Evolutionary conservation across 306 rosid species (phyloP).

Genomic region (Vicia faba): DNA sequence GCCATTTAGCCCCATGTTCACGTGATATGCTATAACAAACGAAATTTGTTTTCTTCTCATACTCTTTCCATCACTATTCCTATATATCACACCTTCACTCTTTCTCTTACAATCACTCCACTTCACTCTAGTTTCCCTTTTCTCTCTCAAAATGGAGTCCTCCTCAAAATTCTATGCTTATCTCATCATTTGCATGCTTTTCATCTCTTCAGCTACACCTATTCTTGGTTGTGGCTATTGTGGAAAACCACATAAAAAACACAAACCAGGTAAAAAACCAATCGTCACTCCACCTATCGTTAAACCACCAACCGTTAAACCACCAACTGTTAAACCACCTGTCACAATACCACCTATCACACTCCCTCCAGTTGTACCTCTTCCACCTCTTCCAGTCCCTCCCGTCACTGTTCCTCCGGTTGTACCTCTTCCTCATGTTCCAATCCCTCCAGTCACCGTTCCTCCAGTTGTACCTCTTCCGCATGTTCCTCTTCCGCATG

Average conservation of each 20-base stretch:
- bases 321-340: not conserved
- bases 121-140: not conserved
- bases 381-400: not conserved
- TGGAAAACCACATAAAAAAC: slow-evolving; percentile 53
- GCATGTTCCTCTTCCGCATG: not conserved
- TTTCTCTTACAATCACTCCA: not conserved
- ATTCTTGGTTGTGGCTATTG: slow-evolving; percentile 71
- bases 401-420: not conserved
- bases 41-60: slow-evolving; percentile 55
- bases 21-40: slow-evolving; percentile 55
- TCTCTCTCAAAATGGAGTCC: slow-evolving; percentile 57
- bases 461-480: not conserved
- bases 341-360: not conserved
- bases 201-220: slow-evolving; percentile 70
- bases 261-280: slow-evolving; percentile 44
- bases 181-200: slow-evolving; percentile 75
- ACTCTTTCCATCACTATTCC: slow-evolving; percentile 25
- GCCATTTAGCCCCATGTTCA: slow-evolving; percentile 72
- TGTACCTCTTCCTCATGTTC: not conserved
- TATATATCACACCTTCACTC: slow-evolving; percentile 40
- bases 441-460: not conserved
- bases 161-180: slow-evolving; percentile 58
- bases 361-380: not conserved
- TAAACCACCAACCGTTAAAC: slow-evolving; percentile 12
- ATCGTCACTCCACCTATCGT: slow-evolving; percentile 17